Percentiles rank a stretch among this genome's conserved stretches.
phyloP scores from a whole-genome alignment of 495 filamentous ascomycete genomes.

The Penicillium nucicola region DNA sequence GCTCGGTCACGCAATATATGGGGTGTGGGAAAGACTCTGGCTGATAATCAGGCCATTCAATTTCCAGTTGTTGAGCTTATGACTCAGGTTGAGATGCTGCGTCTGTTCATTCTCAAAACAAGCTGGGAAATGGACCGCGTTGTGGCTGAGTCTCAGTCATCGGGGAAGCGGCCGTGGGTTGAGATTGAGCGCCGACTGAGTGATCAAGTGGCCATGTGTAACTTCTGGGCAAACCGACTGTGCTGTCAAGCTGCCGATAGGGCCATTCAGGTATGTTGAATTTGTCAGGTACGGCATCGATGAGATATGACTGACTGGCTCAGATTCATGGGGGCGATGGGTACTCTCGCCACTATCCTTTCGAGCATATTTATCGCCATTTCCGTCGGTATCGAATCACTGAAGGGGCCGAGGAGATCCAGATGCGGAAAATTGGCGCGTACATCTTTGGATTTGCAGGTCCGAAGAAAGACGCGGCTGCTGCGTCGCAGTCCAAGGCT shows the following conservation, averaged over 20 bases:
- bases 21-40: constrained; percentile 45
- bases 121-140: constrained; percentile 57
- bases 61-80: constrained; percentile 58
- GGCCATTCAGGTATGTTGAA: constrained; percentile 49
- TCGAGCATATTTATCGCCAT: constrained; percentile 53
- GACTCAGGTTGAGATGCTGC: constrained; percentile 59
- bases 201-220: constrained; percentile 60
- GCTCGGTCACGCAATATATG: constrained; percentile 50
- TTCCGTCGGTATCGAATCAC: constrained; percentile 49
- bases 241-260: constrained; percentile 57
- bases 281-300: background rate
- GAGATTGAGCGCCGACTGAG: constrained; percentile 53
- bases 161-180: constrained; percentile 23
- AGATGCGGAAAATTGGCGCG: constrained; percentile 46
- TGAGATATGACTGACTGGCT: background rate
- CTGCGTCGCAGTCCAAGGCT: constrained; percentile 7
- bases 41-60: constrained; percentile 57
- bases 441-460: constrained; percentile 43
- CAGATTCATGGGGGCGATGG: constrained; percentile 52
- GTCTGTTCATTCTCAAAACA: constrained; percentile 56
- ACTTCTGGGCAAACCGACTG: constrained; percentile 60
- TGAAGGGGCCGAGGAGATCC: constrained; percentile 49
- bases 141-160: constrained; percentile 23
- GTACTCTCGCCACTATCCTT: constrained; percentile 45
- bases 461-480: constrained; percentile 14